Percentiles rank a stretch among this genome's conserved stretches.
phyloP scores from a whole-genome alignment of 768 basidiomycete genomes.

The Tulasnella sp. region DNA sequence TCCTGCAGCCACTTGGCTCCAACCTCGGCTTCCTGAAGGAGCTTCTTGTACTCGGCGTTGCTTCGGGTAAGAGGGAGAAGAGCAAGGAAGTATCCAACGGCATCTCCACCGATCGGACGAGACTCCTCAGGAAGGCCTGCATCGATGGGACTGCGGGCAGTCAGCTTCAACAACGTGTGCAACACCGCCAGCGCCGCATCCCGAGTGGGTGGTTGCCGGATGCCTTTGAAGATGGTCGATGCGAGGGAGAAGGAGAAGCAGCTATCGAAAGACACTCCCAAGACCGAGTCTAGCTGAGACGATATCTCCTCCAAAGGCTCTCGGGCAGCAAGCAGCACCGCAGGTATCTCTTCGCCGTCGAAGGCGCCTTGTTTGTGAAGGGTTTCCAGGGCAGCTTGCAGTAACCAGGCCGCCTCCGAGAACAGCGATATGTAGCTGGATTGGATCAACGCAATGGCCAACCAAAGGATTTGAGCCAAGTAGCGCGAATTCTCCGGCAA shows the following conservation, averaged over 20 bases:
- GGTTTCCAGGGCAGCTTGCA: conserved; percentile 65
- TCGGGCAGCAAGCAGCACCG: conserved; percentile 58
- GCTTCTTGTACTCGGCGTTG: conserved; percentile 55
- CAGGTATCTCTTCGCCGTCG: conserved; percentile 50
- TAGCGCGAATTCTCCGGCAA: conserved; percentile 72
- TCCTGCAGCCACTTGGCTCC: conserved; percentile 54
- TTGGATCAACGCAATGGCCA: conserved; percentile 81
- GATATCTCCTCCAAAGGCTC: conserved; percentile 67
- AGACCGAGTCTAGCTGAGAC: conserved; percentile 68
- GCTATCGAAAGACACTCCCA: conserved; percentile 74
- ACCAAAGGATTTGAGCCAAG: conserved; percentile 78
- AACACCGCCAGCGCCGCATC: conserved; percentile 65
- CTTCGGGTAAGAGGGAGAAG: conserved; percentile 70
- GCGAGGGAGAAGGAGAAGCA: conserved; percentile 84
- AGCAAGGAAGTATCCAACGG: conserved; percentile 78
- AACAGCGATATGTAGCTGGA: conserved; percentile 67
- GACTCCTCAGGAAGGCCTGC: background rate
- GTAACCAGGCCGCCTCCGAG: conserved; percentile 68
- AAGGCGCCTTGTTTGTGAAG: conserved; percentile 67
- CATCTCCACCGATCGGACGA: conserved; percentile 56
- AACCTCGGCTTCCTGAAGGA: conserved; percentile 67
- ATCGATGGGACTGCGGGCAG: conserved; percentile 44
- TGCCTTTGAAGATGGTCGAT: conserved; percentile 82
- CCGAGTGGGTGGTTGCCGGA: conserved; percentile 67
- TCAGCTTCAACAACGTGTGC: conserved; percentile 64